Conservation (phyloP, 768 basidiomycete genomes). For the Heimioporus sp. region DNA sequence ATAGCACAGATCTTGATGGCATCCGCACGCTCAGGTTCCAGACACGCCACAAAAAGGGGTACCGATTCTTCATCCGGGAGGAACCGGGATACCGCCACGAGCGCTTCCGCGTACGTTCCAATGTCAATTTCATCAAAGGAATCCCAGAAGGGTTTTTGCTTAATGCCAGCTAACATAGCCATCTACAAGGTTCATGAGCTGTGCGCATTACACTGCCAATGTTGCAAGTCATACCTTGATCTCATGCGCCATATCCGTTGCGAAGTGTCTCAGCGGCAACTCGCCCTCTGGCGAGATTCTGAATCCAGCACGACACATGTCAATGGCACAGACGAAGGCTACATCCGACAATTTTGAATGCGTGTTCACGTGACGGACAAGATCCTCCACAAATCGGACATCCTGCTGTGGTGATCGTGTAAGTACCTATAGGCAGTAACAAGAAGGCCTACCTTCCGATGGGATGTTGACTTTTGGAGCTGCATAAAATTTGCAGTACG, state of each 20-base stretch:
- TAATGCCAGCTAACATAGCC: conserved; percentile 25
- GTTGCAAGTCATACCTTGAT: conserved; percentile 53
- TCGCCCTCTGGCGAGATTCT: conserved; percentile 54
- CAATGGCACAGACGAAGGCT: conserved; percentile 69
- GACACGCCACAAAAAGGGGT: conserved; percentile 58
- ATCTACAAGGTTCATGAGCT: conserved; percentile 14
- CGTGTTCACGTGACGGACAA: conserved; percentile 55
- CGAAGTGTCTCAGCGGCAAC: conserved; percentile 59
- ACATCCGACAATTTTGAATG: conserved; percentile 62
- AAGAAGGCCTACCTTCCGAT: conserved; percentile 26
- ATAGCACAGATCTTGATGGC: conserved; percentile 78
- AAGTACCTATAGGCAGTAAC: background rate
- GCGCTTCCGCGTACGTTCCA: conserved; percentile 69
- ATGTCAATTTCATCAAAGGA: conserved; percentile 68
- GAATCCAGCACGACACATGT: conserved; percentile 71
- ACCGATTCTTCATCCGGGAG: conserved; percentile 60
- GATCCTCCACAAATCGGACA: conserved; percentile 57
- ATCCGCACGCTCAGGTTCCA: conserved; percentile 77
- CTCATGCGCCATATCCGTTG: conserved; percentile 74
- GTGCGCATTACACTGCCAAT: conserved; percentile 17
- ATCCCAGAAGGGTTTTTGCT: conserved; percentile 71
- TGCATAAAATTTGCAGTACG: conserved; percentile 30
- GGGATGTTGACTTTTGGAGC: conserved; percentile 28
- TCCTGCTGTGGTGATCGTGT: conserved; percentile 31
- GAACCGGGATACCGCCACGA: conserved; percentile 73